Evolutionary conservation across 2,329 filamentous ascomycete species (phyloP).

Genomic region (Cordyceps pruinosa): DNA sequence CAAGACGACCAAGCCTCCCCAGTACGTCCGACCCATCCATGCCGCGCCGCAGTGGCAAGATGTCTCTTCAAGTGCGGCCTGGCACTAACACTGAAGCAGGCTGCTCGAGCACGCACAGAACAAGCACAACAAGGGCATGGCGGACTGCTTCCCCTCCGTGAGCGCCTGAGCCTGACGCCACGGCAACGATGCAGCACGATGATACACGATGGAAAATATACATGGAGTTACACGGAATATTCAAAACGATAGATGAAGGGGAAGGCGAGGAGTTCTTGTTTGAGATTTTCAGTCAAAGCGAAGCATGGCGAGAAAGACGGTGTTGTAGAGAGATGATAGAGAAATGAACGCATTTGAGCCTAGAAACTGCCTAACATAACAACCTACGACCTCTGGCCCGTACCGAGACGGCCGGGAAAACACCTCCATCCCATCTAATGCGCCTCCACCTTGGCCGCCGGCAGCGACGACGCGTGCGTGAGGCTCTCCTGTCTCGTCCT

Average conservation of each 20-base stretch:
- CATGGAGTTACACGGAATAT: conserved; percentile 1
- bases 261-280: not conserved
- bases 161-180: conserved; percentile 22
- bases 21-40: conserved; percentile 41
- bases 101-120: conserved; percentile 66
- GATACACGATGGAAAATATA: conserved; percentile 7
- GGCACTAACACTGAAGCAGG: conserved; percentile 27
- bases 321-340: conserved; percentile 1
- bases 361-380: not conserved
- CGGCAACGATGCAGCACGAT: not conserved
- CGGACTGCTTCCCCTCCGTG: conserved; percentile 60
- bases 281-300: not conserved
- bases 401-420: not conserved
- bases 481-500: conserved; percentile 15
- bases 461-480: not conserved
- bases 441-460: conserved; percentile 24
- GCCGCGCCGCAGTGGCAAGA: too few species aligned
- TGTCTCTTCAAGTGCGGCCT: not conserved
- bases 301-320: conserved; percentile 5
- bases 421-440: conserved; percentile 18
- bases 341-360: not conserved
- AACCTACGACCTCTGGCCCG: too few species aligned
- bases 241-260: not conserved
- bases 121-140: conserved; percentile 67
- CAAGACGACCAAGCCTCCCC: conserved; percentile 66